Base-by-base conservation (phyloP, 352 stramenopile species). In the Phytophthora palmivora region DNA sequence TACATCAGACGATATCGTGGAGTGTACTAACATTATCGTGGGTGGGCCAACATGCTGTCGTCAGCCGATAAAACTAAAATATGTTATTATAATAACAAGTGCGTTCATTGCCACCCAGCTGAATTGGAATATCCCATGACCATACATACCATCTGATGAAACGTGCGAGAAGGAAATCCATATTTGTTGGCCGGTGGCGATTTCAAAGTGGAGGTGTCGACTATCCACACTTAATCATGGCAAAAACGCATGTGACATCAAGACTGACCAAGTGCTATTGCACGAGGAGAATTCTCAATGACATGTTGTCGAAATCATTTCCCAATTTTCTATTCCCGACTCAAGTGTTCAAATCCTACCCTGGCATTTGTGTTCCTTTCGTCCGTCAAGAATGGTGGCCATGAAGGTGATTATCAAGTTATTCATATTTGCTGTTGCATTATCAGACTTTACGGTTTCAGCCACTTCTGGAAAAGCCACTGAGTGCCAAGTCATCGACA, bases 381-480 rank as follows among this genome's bases (percentile, higher is more conserved):
- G 24, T 28, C 19, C 39, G 38, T 58, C 38, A 32, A 64, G 15
- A 52, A 58, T 58, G 56, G 2, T 58, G 30, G 52, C 46, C 8
- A 58, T 45, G 11, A 64, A 57, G 47, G 58, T n/a, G 18, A 18
- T 55, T 33, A 12, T 62, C 42, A 62, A 52, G 30, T 28, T 61
- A 18, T 41, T 61, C 21, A 5, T 63, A 14, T 42, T 55, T 24
- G 54, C 54, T 16, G 24, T 55, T 11, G 43, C 24, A 1, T 33
- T 63, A 11, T 54, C 54, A 26, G 33, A 48, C n/a, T 39, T 42
- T n/a, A 48, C 8, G n/a, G 10, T 36, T 4, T 39, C 14, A 38
- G 44, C 22, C 33, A 32, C n/a, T 11, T 14, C 21, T 34, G 43
- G 11, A 4, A 36, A 55, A 16, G n/a, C 41, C 18, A 32, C 30